Evolutionary conservation across 257 asterid species (phyloP).

Genomic region (Nicotiana obtusifolia): DNA sequence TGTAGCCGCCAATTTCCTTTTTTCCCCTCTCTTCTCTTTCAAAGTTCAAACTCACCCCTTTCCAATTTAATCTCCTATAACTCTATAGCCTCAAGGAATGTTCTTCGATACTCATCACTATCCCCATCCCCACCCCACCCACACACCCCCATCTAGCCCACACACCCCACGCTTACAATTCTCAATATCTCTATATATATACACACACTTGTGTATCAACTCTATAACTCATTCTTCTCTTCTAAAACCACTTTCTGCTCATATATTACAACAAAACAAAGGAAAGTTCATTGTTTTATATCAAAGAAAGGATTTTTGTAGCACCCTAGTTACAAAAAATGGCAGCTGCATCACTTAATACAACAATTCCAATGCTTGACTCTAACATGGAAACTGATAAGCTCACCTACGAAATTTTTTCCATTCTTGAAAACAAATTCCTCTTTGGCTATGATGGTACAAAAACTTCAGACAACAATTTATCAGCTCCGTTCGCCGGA

Average conservation of each 20-base stretch:
- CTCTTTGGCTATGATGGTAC: constrained; percentile 48
- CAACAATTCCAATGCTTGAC: constrained; percentile 21
- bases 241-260: neutral
- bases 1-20: neutral
- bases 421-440: constrained; percentile 84
- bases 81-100: neutral
- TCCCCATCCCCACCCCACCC: too few relatives aligned
- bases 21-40: neutral
- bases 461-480: constrained; percentile 19
- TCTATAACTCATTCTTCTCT: neutral
- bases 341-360: neutral
- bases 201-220: neutral
- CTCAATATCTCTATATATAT: constrained; percentile 6
- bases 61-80: neutral
- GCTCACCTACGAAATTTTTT: constrained; percentile 71
- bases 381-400: constrained; percentile 34
- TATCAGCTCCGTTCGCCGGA: neutral
- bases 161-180: constrained; percentile 8
- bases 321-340: neutral
- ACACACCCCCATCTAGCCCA: neutral
- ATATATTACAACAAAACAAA: too few relatives aligned
- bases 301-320: neutral
- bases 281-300: neutral
- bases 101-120: neutral
- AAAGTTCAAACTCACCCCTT: neutral